A percentile compares a stretch with the other conserved stretches of the same genome.
These are phyloP conservation scores for Zelonia costaricensis DNA, from an alignment of 208 protist species.

Conservation along the genomic window DNA sequence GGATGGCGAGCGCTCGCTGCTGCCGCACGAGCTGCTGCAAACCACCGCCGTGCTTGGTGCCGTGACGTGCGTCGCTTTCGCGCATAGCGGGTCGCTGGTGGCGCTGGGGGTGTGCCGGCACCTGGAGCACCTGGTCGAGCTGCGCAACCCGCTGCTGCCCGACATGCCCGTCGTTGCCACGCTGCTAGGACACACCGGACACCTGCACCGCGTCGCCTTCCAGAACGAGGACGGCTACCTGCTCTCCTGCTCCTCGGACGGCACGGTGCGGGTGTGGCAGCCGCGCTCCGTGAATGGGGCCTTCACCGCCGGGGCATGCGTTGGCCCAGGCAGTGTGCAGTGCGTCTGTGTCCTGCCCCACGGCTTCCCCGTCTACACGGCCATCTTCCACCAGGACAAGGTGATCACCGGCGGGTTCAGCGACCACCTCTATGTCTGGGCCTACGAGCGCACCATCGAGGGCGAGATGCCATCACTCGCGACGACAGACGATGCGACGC, in stretches of 20 bases:
- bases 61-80: constrained; percentile 67
- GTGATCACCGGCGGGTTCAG: constrained; percentile 81
- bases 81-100: constrained; percentile 36
- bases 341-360: constrained; percentile 66
- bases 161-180: constrained; percentile 36
- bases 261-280: constrained; percentile 71
- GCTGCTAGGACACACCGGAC: constrained; percentile 58
- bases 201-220: constrained; percentile 69
- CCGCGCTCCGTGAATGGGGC: constrained; percentile 1
- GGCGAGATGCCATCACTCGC: constrained; percentile 4
- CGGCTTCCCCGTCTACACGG: constrained; percentile 66
- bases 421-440: constrained; percentile 58
- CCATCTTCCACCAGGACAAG: constrained; percentile 70
- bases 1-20: constrained; percentile 60
- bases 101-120: constrained; percentile 64
- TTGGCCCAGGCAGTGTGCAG: not conserved
- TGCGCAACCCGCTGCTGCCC: constrained; percentile 42
- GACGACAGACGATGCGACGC: constrained; percentile 4
- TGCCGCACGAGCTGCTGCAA: constrained; percentile 52
- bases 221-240: constrained; percentile 48
- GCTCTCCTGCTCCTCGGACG: constrained; percentile 75
- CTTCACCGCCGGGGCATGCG: constrained; percentile 1
- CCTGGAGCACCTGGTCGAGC: constrained; percentile 64
- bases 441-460: constrained; percentile 30
- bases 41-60: constrained; percentile 43